Conservation (phyloP, 148 eudicot genomes). For the Fagopyrum tataricum region DNA sequence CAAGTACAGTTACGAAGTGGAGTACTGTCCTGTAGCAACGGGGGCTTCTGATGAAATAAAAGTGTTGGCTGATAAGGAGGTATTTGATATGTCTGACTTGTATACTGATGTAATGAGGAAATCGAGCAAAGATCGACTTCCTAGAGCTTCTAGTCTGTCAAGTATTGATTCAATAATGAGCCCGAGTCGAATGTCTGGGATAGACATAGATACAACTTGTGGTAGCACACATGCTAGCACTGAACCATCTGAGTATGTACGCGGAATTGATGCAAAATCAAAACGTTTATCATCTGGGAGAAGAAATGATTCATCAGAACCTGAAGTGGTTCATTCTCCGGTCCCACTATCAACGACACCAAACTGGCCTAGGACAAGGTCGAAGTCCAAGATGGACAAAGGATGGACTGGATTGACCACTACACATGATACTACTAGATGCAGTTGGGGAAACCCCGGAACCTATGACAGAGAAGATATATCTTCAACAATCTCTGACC, state of each 20-base stretch:
- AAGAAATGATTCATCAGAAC: conserved; percentile 58
- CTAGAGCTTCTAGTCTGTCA: conserved; percentile 90
- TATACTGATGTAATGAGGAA: conserved; percentile 82
- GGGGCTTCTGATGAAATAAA: conserved; percentile 43
- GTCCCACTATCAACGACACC: conserved; percentile 61
- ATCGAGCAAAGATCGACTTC: conserved; percentile 74
- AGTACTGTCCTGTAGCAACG: conserved; percentile 69
- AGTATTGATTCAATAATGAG: conserved; percentile 97
- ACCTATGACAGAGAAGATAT: conserved; percentile 9
- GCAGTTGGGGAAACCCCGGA: no score
- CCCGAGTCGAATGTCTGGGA: conserved; percentile 69
- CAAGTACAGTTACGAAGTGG: conserved; percentile 77
- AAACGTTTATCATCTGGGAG: conserved; percentile 81
- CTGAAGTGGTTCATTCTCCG: conserved; percentile 94
- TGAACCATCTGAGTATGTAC: conserved; percentile 96
- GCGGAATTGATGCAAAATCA: conserved; percentile 79
- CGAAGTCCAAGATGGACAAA: conserved; percentile 74
- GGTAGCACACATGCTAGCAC: conserved; percentile 68
- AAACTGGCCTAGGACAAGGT: conserved; percentile 92
- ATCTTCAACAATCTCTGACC: conserved; percentile 96
- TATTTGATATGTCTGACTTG: conserved; percentile 82
- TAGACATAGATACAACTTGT: conserved; percentile 68
- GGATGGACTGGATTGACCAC: conserved; percentile 59
- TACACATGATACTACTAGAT: no score
- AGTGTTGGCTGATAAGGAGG: conserved; percentile 45